Evolutionary conservation across 202 grass and related monocot genomes (phyloP).

Genomic region (Panicum virgatum): DNA sequence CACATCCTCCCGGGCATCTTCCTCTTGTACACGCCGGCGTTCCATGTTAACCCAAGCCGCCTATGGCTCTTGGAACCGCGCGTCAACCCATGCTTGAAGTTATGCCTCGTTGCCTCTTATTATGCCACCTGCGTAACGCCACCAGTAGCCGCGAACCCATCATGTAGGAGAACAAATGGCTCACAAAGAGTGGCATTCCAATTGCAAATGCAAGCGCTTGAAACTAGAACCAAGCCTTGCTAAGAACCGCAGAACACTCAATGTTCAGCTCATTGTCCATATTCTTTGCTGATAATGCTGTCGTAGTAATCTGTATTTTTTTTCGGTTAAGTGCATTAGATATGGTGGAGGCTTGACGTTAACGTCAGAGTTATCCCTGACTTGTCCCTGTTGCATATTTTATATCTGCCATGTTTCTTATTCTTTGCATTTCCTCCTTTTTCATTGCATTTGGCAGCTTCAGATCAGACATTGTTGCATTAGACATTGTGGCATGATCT

Average conservation of each 20-base stretch:
- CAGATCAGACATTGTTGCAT: not conserved
- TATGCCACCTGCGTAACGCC: conserved; percentile 75
- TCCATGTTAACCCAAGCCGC: conserved; percentile 88
- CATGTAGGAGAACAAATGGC: not conserved
- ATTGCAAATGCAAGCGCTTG: not conserved
- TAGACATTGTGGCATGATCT: not conserved
- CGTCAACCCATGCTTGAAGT: conserved; percentile 72
- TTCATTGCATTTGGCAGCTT: not conserved
- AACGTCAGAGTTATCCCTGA: not conserved
- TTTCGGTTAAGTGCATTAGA: no score
- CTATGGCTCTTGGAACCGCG: conserved; percentile 96
- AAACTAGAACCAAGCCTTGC: not conserved
- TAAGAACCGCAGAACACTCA: not conserved
- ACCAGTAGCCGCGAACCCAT: not conserved
- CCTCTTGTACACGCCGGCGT: conserved; percentile 79
- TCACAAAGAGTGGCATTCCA: not conserved
- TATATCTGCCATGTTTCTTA: not conserved
- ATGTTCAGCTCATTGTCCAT: not conserved
- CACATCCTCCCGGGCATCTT: conserved; percentile 91
- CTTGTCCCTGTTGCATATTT: not conserved
- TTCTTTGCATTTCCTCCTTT: not conserved
- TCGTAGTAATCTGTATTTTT: no score
- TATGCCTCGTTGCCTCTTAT: conserved; percentile 94
- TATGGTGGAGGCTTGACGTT: not conserved
- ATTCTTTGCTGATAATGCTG: no score